Percentiles rank a stretch among this genome's conserved stretches.
phyloP scores from a whole-genome alignment of 192 early-diverging fungal genomes.

The Linnemannia schmuckeri region DNA sequence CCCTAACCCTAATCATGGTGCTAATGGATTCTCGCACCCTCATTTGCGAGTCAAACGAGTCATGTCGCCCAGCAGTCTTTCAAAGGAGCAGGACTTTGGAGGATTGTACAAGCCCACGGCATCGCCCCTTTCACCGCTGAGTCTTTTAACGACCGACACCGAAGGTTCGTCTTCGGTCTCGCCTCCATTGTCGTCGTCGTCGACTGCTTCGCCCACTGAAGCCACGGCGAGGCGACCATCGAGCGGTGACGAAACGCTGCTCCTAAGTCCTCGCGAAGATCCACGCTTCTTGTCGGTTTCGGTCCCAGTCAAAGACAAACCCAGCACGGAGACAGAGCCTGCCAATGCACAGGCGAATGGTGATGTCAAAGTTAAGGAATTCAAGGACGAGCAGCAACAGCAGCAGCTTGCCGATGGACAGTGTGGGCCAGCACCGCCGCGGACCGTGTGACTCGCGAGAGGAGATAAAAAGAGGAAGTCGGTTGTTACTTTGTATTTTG shows the following conservation, averaged over 20 bases:
- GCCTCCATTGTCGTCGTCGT: constrained; percentile 27
- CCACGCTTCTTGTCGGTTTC: not conserved
- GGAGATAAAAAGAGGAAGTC: not conserved
- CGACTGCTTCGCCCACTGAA: constrained; percentile 15
- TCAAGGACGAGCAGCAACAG: not conserved
- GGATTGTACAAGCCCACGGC: constrained; percentile 6
- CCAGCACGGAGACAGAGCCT: not conserved
- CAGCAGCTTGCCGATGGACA: not conserved
- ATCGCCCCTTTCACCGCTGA: constrained; percentile 34
- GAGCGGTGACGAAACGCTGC: not conserved
- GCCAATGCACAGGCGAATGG: not conserved
- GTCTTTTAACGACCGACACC: constrained; percentile 34
- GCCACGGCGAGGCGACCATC: not conserved
- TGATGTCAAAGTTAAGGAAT: not conserved
- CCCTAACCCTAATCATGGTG: not conserved
- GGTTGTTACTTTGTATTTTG: not conserved
- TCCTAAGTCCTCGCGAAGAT: not conserved
- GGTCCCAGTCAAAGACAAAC: not conserved
- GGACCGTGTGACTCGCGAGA: not conserved
- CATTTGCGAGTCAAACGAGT: constrained; percentile 19
- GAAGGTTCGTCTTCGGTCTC: constrained; percentile 33
- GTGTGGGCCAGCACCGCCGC: not conserved
- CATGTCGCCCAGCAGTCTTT: constrained; percentile 29
- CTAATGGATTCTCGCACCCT: not conserved
- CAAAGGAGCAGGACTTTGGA: constrained; percentile 14